phyloP scores from a whole-genome alignment of 441 rosid species.

The California macrophylla region DNA sequence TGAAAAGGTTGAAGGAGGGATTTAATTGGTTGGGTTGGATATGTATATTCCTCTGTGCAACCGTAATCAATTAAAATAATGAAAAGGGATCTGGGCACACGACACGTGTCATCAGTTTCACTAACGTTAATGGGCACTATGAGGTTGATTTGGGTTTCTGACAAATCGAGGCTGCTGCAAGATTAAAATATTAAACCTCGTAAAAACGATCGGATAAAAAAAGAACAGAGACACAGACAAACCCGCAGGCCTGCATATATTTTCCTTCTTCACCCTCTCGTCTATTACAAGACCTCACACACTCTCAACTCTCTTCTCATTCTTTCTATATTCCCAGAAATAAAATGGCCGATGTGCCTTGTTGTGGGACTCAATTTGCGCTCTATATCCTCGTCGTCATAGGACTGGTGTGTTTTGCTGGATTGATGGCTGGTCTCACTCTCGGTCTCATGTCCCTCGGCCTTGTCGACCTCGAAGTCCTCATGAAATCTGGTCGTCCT shows the following conservation, averaged over 20 bases:
- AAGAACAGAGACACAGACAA: neutral
- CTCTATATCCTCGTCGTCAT: conserved; percentile 36
- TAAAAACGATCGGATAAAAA: neutral
- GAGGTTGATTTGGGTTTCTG: too few species aligned
- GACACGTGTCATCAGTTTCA: too few species aligned
- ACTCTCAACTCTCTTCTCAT: neutral
- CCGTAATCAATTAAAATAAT: too few species aligned
- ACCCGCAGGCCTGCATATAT: neutral
- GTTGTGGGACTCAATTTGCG: conserved; percentile 44
- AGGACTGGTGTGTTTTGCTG: conserved; percentile 73
- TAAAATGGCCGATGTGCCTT: conserved; percentile 24
- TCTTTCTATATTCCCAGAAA: neutral
- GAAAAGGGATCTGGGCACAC: too few species aligned
- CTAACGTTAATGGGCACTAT: too few species aligned
- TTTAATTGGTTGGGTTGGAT: too few species aligned
- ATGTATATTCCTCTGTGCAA: too few species aligned
- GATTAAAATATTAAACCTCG: too few species aligned
- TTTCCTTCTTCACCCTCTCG: neutral
- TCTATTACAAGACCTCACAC: neutral
- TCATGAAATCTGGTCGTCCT: conserved; percentile 83
- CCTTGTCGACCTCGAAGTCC: conserved; percentile 92
- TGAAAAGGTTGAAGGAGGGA: too few species aligned
- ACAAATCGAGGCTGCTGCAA: too few species aligned
- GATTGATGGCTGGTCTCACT: conserved; percentile 88
- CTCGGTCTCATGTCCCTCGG: conserved; percentile 92